These are phyloP conservation scores for Lactifluus pinguis DNA, from an alignment of 768 basidiomycete species.

Conservation along the genomic window DNA sequence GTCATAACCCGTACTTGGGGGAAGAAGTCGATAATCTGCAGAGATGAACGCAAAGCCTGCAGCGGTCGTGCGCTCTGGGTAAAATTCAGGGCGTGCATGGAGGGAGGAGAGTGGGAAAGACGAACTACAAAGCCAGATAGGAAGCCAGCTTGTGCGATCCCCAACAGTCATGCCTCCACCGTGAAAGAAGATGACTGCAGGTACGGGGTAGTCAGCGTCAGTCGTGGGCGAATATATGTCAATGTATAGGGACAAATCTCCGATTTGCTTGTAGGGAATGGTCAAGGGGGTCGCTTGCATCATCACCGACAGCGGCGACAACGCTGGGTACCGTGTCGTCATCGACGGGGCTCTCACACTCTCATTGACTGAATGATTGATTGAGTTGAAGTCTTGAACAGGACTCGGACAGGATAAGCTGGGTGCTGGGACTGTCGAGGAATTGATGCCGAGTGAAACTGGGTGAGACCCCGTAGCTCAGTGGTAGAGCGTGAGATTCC, in stretches of 20 bases:
- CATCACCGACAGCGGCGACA: background rate
- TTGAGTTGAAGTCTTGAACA: background rate
- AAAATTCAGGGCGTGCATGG: background rate
- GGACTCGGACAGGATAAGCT: background rate
- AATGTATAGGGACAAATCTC: slow-evolving; percentile 22
- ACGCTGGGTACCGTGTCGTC: no score
- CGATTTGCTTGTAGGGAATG: slow-evolving; percentile 30
- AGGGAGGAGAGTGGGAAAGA: background rate
- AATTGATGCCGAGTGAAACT: no score
- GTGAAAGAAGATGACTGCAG: slow-evolving; percentile 34
- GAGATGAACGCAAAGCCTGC: slow-evolving; percentile 52
- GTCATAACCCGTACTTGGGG: slow-evolving; percentile 43
- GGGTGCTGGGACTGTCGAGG: no score
- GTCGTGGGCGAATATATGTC: slow-evolving; percentile 35
- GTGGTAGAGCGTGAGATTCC: slow-evolving; percentile 1
- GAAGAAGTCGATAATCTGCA: slow-evolving; percentile 54
- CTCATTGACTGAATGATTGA: no score
- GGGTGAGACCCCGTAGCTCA: background rate
- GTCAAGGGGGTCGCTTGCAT: slow-evolving; percentile 15
- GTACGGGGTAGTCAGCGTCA: slow-evolving; percentile 1
- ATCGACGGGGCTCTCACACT: no score
- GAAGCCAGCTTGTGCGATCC: slow-evolving; percentile 52
- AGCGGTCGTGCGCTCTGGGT: slow-evolving; percentile 36
- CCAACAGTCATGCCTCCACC: slow-evolving; percentile 57
- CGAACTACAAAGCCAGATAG: slow-evolving; percentile 52